Base-by-base conservation (phyloP, 75 land plant species). In the Cupressus sempervirens region DNA sequence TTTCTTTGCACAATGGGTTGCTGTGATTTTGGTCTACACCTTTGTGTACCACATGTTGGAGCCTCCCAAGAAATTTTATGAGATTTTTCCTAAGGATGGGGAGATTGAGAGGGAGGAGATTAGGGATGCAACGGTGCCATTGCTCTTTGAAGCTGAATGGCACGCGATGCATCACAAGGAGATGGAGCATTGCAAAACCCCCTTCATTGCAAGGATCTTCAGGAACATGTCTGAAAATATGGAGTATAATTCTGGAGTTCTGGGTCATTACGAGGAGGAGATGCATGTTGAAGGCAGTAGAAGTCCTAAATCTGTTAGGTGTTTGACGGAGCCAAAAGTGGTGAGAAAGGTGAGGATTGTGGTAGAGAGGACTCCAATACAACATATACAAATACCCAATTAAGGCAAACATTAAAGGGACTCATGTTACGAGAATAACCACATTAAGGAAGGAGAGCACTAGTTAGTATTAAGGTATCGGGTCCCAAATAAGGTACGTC, bases 1-100 rank as follows among this genome's bases (percentile, higher is more conserved):
- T 13, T 95, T 97, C 20, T 96, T 93, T 81, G 94, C 96, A 1
- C 97, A 95, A 84, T 96, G 98, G 98, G 98, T 94, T 76, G 84
- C 97, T 26, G 95, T 96, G 11, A 93, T 96, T 88, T 87, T 95
- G 65, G 92, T 91, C 16, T 96, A 96, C 54, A 92, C 93, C 18
- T 86, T 95, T 85, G 94, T 95, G 76, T 96, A 96, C 79, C 97
- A 93, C 87, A 96, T 96, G 97, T 90, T 96, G 90, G 97, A 96
- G 85, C 98, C 98, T 0, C 98, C 98, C 16, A 50, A 91, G 86
- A 89, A 92, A 52, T 89, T 82, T 73, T 94, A 94, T 83, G 96
- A 94, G 84, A 67, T 91, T 76, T 90, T 93, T 43, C 83, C 90
- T 4, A 93, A 93, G 50, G 94, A 84, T 12, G 41, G 15, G 53